Evolutionary conservation across 2,329 filamentous ascomycete species (phyloP), one percentile per base, ranked within the genome.

Genomic region (Pezizomycotina sp.): DNA sequence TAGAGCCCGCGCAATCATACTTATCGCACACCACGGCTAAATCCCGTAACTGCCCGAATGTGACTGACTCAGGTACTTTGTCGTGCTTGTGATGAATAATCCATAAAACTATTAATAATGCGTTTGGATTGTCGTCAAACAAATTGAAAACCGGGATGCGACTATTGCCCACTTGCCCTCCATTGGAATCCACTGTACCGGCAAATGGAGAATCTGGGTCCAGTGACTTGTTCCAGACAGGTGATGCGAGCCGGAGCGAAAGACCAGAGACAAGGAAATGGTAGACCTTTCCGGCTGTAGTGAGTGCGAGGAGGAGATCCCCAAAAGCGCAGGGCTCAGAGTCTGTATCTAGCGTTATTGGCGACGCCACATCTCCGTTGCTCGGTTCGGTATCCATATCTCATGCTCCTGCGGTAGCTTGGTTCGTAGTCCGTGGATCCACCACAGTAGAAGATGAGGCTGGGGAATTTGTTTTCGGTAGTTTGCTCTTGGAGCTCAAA

Each of bases 1-100:
- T n/a, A n/a, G n/a, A n/a, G n/a, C n/a, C n/a, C 7, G 7, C 29
- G 29, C 29, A 31, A 14, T 31, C 29, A n/a, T 31, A 31, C 13
- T 31, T 31, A n/a, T 31, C 29, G 15, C 29, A 31, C 7, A 31
- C 23, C n/a, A 19, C 10, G 15, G 29, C 29, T 6, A 31, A 21
- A n/a, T 19, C 6, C 6, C 18, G 7, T 4, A 31, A 18, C 7
- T 9, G 8, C 5, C 13, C n/a, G 15, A 31, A 31, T 10, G 12
- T 31, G 13, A 31, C n/a, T 19, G 12, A 15, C 13, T 19, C 8
- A 19, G 29, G 29, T 8, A 31, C 14, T 4, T 18, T 13, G 29
- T 18, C 18, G 7, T 16, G 13, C 13, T n/a, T 4, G 13, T 21
- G 13, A 12, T 31, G 29, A 10, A 31, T 18, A 14, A n/a, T 12